These are phyloP conservation scores for Alternaria brassicicola DNA, from an alignment of 2,329 filamentous ascomycete species.

Conservation along the genomic window DNA sequence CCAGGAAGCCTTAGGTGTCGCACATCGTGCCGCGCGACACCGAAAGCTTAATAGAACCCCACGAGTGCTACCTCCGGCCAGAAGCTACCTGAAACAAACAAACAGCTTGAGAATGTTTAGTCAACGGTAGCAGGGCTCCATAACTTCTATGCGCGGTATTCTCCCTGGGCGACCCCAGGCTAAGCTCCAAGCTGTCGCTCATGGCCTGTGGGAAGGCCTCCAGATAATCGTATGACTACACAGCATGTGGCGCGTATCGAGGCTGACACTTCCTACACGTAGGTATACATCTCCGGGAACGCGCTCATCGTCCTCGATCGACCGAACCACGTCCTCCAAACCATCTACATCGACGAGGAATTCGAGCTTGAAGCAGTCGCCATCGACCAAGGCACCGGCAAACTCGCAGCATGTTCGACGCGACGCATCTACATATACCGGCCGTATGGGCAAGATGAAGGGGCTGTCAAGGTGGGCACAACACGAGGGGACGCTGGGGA, in stretches of 20 bases:
- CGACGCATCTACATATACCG: constrained; percentile 76
- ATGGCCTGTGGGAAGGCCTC: constrained; percentile 73
- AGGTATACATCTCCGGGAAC: constrained; percentile 90
- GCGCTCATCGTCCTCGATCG: constrained; percentile 83
- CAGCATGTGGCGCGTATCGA: neutral
- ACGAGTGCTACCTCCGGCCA: neutral
- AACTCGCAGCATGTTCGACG: constrained; percentile 77
- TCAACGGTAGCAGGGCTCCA: constrained; percentile 27
- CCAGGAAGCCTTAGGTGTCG: constrained; percentile 13
- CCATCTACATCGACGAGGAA: constrained; percentile 82
- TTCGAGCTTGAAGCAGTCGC: constrained; percentile 74
- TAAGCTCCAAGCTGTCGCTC: constrained; percentile 77
- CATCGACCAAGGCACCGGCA: constrained; percentile 81
- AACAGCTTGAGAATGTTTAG: constrained; percentile 1
- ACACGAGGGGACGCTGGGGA: constrained; percentile 1
- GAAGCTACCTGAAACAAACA: neutral
- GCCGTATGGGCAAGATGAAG: constrained; percentile 72
- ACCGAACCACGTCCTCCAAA: constrained; percentile 79
- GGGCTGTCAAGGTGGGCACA: constrained; percentile 71
- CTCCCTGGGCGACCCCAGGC: constrained; percentile 79
- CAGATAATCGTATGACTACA: constrained; percentile 70
- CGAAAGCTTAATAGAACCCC: neutral
- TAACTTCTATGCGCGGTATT: constrained; percentile 70
- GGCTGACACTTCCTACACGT: constrained; percentile 11
- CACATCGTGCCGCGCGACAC: constrained; percentile 11